Evolutionary conservation across 2,329 filamentous ascomycete genomes (phyloP), one percentile per base, ranked within the genome.

Genomic region (Achaetomium macrosporum): DNA sequence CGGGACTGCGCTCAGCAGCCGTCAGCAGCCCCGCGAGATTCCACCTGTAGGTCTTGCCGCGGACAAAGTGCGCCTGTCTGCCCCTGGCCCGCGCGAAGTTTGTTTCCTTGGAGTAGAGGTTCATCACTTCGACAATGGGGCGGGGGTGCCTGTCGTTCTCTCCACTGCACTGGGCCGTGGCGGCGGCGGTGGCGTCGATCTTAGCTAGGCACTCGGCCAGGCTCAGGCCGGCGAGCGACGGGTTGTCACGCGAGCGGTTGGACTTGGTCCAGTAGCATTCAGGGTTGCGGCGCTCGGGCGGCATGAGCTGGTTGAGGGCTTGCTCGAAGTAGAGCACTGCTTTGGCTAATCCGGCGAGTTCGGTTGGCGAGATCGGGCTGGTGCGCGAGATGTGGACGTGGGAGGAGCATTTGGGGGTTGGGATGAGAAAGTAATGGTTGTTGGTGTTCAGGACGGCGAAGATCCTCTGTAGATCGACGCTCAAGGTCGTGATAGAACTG

Each of bases 31-130:
- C 63, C 0, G 65, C 60, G 47, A 71, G 66, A 46, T 71, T 65
- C 70, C 70, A 72, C 63, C 71, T 72, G 59, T 69, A 72, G 30
- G 69, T 66, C 50, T 70, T 70, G 12, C 69, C 69, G 40, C 68
- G 63, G 19, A 72, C 59, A 53, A 71, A 71, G 49, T 69, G 65
- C 36, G 60, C 54, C 42, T 61, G 64, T 51, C 60, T 61, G 11
- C 67, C 64, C 17, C 66, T 61, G 7, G 64, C 62, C 1, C 58
- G 58, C 19, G 68, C 69, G 44, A 65, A 66, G 1, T 64, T 61
- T 17, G 64, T 67, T 1, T 53, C 48, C 10, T 64, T 62, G 0
- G 68, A 61, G 45, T 66, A 64, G 10, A 68, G 58, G 41, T 69
- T 70, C 61, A 72, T 62, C 10, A 59, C 57, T 46, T 65, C 62